Evolutionary conservation across 2,329 filamentous ascomycete species (phyloP).

Genomic region (Fusarium dimerum): DNA sequence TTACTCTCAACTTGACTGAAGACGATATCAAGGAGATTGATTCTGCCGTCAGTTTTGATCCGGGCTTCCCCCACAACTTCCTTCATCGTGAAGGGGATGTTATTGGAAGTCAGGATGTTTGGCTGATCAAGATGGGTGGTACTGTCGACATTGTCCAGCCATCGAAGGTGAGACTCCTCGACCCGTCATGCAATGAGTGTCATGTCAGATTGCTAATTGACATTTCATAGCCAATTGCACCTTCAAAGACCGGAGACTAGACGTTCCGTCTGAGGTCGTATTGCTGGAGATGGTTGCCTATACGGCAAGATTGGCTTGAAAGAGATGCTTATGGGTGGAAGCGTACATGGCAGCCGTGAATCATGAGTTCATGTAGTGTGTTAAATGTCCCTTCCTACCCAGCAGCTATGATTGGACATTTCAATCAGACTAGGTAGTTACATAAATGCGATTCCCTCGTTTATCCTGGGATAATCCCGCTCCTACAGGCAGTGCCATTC

Average conservation of each 20-base stretch:
- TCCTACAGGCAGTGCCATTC: too few species aligned
- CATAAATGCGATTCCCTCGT: too few species aligned
- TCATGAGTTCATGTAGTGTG: neutral
- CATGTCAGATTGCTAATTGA: too few species aligned
- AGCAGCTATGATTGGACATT: neutral
- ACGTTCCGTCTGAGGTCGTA: constrained; percentile 33
- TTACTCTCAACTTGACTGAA: constrained; percentile 58
- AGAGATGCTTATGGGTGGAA: constrained; percentile 2
- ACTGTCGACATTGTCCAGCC: constrained; percentile 52
- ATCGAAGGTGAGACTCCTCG: constrained; percentile 32
- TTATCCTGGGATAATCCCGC: too few species aligned
- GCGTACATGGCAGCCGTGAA: constrained; percentile 3
- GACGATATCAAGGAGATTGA: constrained; percentile 71
- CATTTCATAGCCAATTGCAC: constrained; percentile 39
- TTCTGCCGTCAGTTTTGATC: constrained; percentile 58
- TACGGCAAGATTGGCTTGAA: constrained; percentile 14
- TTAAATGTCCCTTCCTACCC: neutral
- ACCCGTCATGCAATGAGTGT: too few species aligned
- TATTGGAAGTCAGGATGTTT: constrained; percentile 42
- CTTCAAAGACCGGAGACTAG: constrained; percentile 46
- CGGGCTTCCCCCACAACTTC: constrained; percentile 68
- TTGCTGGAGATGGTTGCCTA: constrained; percentile 36
- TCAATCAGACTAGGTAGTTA: neutral
- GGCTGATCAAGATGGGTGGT: constrained; percentile 48
- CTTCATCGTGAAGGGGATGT: constrained; percentile 45